Base-by-base conservation (phyloP, 805 yeast genomes). In the Yarrowia sp. region DNA sequence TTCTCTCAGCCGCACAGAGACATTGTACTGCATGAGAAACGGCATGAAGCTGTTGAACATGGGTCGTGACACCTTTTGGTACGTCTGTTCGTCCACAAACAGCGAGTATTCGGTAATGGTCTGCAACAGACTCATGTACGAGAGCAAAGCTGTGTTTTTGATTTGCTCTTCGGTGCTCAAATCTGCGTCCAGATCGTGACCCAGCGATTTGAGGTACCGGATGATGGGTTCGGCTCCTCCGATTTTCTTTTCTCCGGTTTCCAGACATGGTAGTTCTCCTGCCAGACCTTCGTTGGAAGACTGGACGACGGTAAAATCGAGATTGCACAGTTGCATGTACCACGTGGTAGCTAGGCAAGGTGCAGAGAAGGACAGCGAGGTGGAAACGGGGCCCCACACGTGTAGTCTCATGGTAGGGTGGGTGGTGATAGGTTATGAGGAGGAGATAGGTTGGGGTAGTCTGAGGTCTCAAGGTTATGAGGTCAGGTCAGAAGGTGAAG, bases 1-100 rank as follows among this genome's bases (percentile, higher is more conserved):
- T 54, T 75, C 75, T 66, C 77, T 71, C 56, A 89, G 79, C 54
- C 78, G 77, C 28, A 76, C 79, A 67, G 88, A 61, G 43, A 66
- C 66, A 30, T 65, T 66, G 43, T 66, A 70, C 38, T 64, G 67
- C 51, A 66, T 64, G 38, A 56, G 67, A 43, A 66, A 68, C 17
- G 64, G 64, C 46, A 61, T 33, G 17, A 61, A 48, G 68, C 66
- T 63, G 36, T 59, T 74, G 46, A 61, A 61, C 64, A 68, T 66
- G 35, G 73, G 72, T 9, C 75, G 62, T 3, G 73, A 69, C 11
- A 70, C 64, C 16, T 64, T 62, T 41, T 70, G 73, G 67, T 72
- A 73, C 67, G 70, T 71, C 24, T 68, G 68, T 16, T 66, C 64
- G 30, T 67, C 61, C 16, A 68, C 66, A 43, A 73, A 73, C 35